Evolutionary conservation across 306 rosid genomes (phyloP), one percentile per base, ranked within the genome.

Genomic region (Begonia masoniana): DNA sequence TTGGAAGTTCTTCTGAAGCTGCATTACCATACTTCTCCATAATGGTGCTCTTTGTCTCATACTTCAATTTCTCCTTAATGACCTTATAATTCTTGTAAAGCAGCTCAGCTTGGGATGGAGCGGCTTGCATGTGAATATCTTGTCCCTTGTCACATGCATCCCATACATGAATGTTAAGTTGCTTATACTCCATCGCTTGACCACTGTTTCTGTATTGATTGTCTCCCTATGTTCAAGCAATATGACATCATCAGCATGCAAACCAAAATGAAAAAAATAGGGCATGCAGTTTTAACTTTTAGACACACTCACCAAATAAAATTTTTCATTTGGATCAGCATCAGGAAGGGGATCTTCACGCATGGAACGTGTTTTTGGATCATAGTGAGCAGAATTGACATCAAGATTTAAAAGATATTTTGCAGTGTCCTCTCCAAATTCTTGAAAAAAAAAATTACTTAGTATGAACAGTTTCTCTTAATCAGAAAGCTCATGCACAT

Each of bases 51-150:
- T 82, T 82, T 0, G 74, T 82, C 14, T 82, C 78, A 51, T 67
- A 71, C 72, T 82, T 73, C 69, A 75, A 64, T 13, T 75, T 70
- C 60, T 78, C 84, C 60, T 70, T 77, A 58, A 65, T 62, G 52
- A 75, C 74, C 72, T 64, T 72, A 60, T 68, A 78, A 65, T 74
- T 82, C 73, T 82, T 82, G 55, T 60, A 70, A 11, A 80, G 76
- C 58, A 84, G 61, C 59, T 80, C 85, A 41, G 85, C 88, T 73
- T 82, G 82, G 16, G 84, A 82, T 19, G 82, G 88, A 70, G 84
- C 88, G 21, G 80, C 78, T 60, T 78, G 91, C 81, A 71, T 67
- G 64, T 74, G 79, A n/a, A 82, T 71, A 62, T 82, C 84, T 65
- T 81, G 82, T 31, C 86, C 79, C 26, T 82, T 82, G 35, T 82